Evolutionary conservation across 2,329 filamentous ascomycete species (phyloP).

Genomic region (Aureobasidium uvarum): DNA sequence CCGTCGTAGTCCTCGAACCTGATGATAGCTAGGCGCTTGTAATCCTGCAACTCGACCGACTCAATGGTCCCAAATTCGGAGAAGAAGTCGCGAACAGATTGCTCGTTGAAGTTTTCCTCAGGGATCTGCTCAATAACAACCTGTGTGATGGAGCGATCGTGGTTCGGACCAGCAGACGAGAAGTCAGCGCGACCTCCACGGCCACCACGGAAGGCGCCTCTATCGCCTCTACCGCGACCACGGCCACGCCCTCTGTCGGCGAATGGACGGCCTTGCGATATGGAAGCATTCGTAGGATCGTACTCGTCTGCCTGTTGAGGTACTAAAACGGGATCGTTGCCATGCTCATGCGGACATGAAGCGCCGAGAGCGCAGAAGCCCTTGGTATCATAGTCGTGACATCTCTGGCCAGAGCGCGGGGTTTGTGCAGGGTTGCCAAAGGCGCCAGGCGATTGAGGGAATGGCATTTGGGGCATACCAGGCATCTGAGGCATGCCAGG

Average conservation of each 20-base stretch:
- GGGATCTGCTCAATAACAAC: constrained; percentile 79
- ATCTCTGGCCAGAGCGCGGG: constrained; percentile 49
- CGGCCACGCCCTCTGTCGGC: constrained; percentile 42
- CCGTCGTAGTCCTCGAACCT: constrained; percentile 65
- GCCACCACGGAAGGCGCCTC: constrained; percentile 36
- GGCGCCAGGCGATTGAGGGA: constrained; percentile 29
- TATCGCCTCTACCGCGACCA: constrained; percentile 36
- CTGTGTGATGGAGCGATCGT: constrained; percentile 62
- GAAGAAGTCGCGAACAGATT: constrained; percentile 67
- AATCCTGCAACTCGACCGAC: constrained; percentile 63
- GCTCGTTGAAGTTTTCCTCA: constrained; percentile 65
- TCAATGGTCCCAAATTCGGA: constrained; percentile 66
- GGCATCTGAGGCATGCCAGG: constrained; percentile 44
- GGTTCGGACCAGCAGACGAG: constrained; percentile 62
- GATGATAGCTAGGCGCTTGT: constrained; percentile 66
- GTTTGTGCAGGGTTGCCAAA: constrained; percentile 30
- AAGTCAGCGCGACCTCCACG: constrained; percentile 56
- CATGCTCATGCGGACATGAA: constrained; percentile 69
- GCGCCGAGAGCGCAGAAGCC: constrained; percentile 68
- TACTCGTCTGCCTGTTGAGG: constrained; percentile 51
- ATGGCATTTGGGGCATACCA: constrained; percentile 47
- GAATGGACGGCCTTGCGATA: constrained; percentile 37
- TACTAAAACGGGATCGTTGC: constrained; percentile 52
- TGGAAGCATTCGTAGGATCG: constrained; percentile 56
- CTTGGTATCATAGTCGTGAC: constrained; percentile 69